Base-by-base conservation (phyloP, 495 filamentous ascomycete species). In the Aspergillus carlsbadensis region DNA sequence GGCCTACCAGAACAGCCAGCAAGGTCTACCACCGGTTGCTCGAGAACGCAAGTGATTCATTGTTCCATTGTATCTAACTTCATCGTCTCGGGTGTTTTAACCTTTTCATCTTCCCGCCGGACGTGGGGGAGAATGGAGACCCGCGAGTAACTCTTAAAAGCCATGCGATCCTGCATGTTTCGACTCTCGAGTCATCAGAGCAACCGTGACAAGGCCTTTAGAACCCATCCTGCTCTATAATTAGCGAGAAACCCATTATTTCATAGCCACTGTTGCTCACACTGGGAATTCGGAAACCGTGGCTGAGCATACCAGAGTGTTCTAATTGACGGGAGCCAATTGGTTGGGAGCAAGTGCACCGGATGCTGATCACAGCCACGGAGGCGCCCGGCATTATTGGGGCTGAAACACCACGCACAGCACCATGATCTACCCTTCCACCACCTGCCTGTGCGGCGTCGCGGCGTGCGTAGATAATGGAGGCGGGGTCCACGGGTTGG, bases 291-390 rank as follows among this genome's bases (percentile, higher is more conserved):
- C 3, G 26, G 8, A 29, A 34, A 18, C 5, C 47, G 47, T 50
- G 47, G 47, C 47, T 50, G 47, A 50, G 47, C 31, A 36, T 50
- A 13, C 34, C 20, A 39, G 22, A 50, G 18, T 20, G 36, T 50
- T 34, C n/a, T 35, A 36, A 49, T 36, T 11, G 31, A 10, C 29
- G 5, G 46, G 20, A 33, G 14, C 26, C 46, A 10, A 43, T 43
- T 43, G 41, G 41, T 24, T 8, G 41, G 11, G 31, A 33, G 8
- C 26, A 29, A 8, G 29, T 49, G 46, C 31, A 31, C 14, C 31
- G 17, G 24, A n/a, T 17, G 44, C n/a, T 8, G 34, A 39, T 36
- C 35, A 22, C 14, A 6, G 13, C 34, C 24, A 33, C 22, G 7
- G 20, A 39, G 34, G 34, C 42, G 26, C 18, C 10, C 2, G 39